A percentile compares a stretch with the other conserved stretches of the same genome.
phyloP scores from a whole-genome alignment of 257 asterid species.

The Salvia miltiorrhiza region DNA sequence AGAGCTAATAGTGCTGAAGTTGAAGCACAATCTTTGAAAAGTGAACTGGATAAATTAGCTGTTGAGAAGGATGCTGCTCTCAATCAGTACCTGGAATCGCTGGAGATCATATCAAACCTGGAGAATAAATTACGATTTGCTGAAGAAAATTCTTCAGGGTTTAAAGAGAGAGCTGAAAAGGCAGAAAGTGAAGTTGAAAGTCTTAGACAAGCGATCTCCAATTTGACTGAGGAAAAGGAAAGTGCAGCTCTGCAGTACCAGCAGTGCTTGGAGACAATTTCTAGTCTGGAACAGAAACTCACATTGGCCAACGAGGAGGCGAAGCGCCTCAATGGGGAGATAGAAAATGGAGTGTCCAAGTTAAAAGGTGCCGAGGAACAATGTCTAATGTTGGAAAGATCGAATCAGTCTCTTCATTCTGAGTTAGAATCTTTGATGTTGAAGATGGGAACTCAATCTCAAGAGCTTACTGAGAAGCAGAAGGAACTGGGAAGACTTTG shows the following conservation, averaged over 20 bases:
- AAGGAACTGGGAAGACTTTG: slow-evolving; percentile 77
- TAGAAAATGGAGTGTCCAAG: slow-evolving; percentile 55
- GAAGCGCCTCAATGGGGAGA: slow-evolving; percentile 57
- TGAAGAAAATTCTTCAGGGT: slow-evolving; percentile 56
- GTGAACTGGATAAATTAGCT: slow-evolving; percentile 44
- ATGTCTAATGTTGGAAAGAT: slow-evolving; percentile 56
- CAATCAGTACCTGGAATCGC: slow-evolving; percentile 59
- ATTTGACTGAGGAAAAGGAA: slow-evolving; percentile 67
- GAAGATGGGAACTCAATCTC: slow-evolving; percentile 74
- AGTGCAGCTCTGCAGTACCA: slow-evolving; percentile 55
- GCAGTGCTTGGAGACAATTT: slow-evolving; percentile 63
- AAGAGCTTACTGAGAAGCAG: slow-evolving; percentile 90
- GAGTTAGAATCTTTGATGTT: slow-evolving; percentile 73
- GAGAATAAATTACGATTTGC: slow-evolving; percentile 66
- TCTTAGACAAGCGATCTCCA: slow-evolving; percentile 55
- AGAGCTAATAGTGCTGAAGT: slow-evolving; percentile 54
- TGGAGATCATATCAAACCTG: slow-evolving; percentile 66
- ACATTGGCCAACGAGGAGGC: slow-evolving; percentile 58
- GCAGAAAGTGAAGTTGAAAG: slow-evolving; percentile 71
- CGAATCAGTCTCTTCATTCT: slow-evolving; percentile 72
- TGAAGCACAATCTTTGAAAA: slow-evolving; percentile 48
- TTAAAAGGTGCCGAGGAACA: slow-evolving; percentile 79
- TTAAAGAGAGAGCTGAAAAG: slow-evolving; percentile 68
- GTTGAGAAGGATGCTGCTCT: slow-evolving; percentile 81
- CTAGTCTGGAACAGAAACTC: slow-evolving; percentile 57